phyloP scores from a whole-genome alignment of 306 rosid species.

The Calophaca sinica region DNA sequence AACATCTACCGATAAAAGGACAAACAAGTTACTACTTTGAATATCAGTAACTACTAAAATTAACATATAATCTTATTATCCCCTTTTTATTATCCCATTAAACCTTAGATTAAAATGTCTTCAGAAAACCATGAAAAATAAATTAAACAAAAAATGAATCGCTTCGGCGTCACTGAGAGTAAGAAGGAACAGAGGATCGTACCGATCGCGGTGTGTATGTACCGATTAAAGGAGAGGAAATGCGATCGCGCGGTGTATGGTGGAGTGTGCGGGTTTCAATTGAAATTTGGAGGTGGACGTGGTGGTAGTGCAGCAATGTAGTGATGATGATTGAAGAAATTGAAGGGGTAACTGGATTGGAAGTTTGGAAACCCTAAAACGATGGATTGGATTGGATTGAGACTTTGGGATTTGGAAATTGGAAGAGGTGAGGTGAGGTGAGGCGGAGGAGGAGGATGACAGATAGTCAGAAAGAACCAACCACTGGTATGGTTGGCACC shows the following conservation, averaged over 20 bases:
- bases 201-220: constrained; percentile 28
- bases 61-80: not conserved
- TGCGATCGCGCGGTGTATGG: constrained; percentile 33
- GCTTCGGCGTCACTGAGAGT: not conserved
- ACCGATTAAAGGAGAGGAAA: not conserved
- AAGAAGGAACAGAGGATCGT: constrained; percentile 4
- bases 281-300: not conserved
- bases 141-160: not conserved
- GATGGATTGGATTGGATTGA: not conserved
- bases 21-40: constrained; percentile 24
- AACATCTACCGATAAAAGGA: not conserved
- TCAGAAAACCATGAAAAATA: not conserved
- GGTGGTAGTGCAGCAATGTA: not conserved
- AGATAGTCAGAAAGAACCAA: constrained; percentile 3
- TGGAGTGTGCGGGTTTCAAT: not conserved
- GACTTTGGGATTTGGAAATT: constrained; percentile 18
- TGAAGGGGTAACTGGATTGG: not conserved
- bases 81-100: not conserved
- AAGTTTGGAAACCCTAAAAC: constrained; percentile 39
- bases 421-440: not conserved
- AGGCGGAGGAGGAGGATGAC: constrained; percentile 33
- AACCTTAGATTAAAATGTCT: constrained; percentile 8
- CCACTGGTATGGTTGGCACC: constrained; percentile 35
- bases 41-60: constrained; percentile 24
- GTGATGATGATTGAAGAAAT: constrained; percentile 27